Evolutionary conservation across 2,329 filamentous ascomycete genomes (phyloP).

Genomic region (Fusarium longipes): DNA sequence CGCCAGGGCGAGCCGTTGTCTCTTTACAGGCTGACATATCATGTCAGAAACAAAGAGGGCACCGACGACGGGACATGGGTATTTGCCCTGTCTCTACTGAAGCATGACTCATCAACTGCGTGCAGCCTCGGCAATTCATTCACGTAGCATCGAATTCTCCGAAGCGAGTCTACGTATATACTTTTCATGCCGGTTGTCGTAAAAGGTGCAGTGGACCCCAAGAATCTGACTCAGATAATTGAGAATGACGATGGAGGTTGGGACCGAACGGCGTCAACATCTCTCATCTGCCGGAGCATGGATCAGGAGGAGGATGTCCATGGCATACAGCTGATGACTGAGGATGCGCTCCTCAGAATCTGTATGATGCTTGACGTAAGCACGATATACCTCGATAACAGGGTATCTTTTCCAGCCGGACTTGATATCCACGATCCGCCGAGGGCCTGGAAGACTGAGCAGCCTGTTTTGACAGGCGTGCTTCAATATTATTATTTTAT

Average conservation of each 20-base stretch:
- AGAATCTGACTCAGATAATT: neutral
- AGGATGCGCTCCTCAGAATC: neutral
- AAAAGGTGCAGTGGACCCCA: neutral
- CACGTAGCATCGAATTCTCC: neutral
- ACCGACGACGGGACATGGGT: neutral
- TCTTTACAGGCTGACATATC: neutral
- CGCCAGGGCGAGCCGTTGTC: neutral
- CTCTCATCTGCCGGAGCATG: no score
- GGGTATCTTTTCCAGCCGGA: neutral
- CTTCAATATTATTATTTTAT: neutral
- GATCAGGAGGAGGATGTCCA: neutral
- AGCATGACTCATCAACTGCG: neutral
- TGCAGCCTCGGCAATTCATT: neutral
- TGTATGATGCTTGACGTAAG: neutral
- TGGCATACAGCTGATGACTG: neutral
- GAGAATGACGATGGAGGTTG: neutral
- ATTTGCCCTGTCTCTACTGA: neutral
- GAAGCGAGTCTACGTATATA: neutral
- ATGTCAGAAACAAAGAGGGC: neutral
- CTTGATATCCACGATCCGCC: neutral
- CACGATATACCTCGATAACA: neutral
- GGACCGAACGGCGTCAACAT: no score
- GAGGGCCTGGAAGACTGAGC: neutral
- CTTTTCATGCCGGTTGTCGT: neutral
- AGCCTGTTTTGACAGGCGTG: no score